A percentile compares a stretch with the other conserved stretches of the same genome.
Conservation (phyloP, 1,139 yeast genomes). For the Suhomyces terraborum region DNA sequence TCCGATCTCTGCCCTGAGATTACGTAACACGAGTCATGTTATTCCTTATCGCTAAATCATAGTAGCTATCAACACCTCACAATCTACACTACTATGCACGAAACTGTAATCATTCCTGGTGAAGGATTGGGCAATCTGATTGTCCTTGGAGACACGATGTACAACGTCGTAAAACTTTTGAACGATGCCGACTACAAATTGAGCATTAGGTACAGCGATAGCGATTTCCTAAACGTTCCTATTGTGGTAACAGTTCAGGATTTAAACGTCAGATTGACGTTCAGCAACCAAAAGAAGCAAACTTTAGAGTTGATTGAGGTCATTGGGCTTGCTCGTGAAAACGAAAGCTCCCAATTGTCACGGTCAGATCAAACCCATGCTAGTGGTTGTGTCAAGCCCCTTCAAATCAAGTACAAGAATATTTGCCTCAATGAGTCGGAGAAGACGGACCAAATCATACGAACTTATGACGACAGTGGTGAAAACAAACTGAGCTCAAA, state of each 20-base stretch:
- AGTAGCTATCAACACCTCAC: background rate
- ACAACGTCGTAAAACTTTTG: slow-evolving; percentile 27
- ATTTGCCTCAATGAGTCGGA: slow-evolving; percentile 30
- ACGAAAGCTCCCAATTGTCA: background rate
- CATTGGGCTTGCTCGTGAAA: slow-evolving; percentile 24
- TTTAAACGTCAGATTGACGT: slow-evolving; percentile 41
- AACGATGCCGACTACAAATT: slow-evolving; percentile 27
- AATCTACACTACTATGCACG: slow-evolving; percentile 21
- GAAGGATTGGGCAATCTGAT: slow-evolving; percentile 36
- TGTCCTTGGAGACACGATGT: slow-evolving; percentile 32
- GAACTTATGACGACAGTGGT: slow-evolving; percentile 1
- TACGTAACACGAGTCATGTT: background rate
- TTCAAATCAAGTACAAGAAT: slow-evolving; percentile 36
- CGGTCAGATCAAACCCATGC: background rate
- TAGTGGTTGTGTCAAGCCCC: slow-evolving; percentile 3
- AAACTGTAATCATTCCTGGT: slow-evolving; percentile 34
- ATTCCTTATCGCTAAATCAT: slow-evolving; percentile 1
- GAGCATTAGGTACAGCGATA: slow-evolving; percentile 19
- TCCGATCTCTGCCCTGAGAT: background rate
- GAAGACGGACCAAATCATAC: slow-evolving; percentile 10
- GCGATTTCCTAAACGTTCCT: slow-evolving; percentile 32
- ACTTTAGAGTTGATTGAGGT: slow-evolving; percentile 50
- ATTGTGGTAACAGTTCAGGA: slow-evolving; percentile 32
- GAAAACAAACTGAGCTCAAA: slow-evolving; percentile 6
- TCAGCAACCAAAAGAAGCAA: slow-evolving; percentile 44